A percentile compares a stretch with the other conserved stretches of the same genome.
Conservation (phyloP, 257 asterid genomes). For the Handroanthus guayacan region DNA sequence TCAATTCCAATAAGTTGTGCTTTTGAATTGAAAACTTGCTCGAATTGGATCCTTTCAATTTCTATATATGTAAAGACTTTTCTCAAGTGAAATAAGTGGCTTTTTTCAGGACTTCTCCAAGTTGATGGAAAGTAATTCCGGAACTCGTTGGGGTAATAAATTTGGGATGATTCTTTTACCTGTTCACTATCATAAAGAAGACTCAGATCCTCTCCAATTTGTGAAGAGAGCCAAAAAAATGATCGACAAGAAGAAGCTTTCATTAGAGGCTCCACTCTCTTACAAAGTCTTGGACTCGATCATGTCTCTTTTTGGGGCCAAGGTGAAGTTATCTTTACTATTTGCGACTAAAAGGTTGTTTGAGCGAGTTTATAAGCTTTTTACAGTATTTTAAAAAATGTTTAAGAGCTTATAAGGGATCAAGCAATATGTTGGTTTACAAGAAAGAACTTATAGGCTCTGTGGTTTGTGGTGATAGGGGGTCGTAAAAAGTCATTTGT, state of each 20-base stretch:
- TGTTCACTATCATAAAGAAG: conserved; percentile 51
- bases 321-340: conserved; percentile 46
- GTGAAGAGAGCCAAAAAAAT: conserved; percentile 71
- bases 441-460: no score
- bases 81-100: neutral
- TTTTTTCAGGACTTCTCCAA: conserved; percentile 58
- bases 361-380: no score
- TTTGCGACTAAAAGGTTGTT: no score
- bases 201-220: conserved; percentile 59
- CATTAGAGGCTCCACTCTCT: conserved; percentile 72
- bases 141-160: conserved; percentile 67
- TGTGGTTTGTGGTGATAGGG: no score
- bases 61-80: no score
- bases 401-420: no score
- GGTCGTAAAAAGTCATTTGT: no score
- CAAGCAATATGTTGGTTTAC: no score
- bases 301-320: conserved; percentile 57
- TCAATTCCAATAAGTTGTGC: no score
- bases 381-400: no score
- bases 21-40: no score
- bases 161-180: conserved; percentile 81
- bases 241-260: conserved; percentile 82
- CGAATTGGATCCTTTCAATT: no score
- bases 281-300: conserved; percentile 53
- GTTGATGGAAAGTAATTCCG: conserved; percentile 44